Base-by-base conservation (phyloP, 495 filamentous ascomycete genomes). In the Chlorociboria aeruginascens region DNA sequence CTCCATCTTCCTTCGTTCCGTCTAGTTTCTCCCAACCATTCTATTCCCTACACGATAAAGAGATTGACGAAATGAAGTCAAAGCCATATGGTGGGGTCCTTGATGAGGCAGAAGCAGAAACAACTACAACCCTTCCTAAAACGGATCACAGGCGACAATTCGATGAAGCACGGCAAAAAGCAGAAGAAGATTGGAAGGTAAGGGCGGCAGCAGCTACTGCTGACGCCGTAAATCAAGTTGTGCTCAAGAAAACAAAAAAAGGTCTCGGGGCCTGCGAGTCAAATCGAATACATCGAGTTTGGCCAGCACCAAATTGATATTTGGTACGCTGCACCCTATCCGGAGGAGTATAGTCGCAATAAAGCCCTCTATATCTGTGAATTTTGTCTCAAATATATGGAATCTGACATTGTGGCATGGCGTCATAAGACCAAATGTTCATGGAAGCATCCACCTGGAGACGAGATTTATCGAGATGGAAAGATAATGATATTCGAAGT, bases 351-450 rank as follows among this genome's bases (percentile, higher is more conserved):
- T 68, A 96, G 88, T 57, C 81, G 87, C 54, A 96, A 97, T 59
- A 81, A 82, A 32, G 83, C 95, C 14, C 79, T 98, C 12, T 96
- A 94, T 65, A 96, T 98, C 53, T 98, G 92, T 70, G 93, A 98
- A 62, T 98, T 96, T 63, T 98, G 92, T 61, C 71, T 98, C 40
- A 97, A 97, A 63, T 98, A 98, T 68, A 95, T 98, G 89, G 95
- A 89, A 61, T 95, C 90, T 9, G 89, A 96, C 59, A 96, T 90
- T 54, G 90, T 97, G 16, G 89, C 90, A 14, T 96, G 88, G 89
- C 76, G 92, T 34, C 92, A 98, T 61, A 96, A 95, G 69, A 83
- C 93, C 57, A 98, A 98, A 70, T 98, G 92, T 56, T 84, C 88
- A 6, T 88, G 87, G 8, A 95, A 95, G 60, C 86, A 97, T 55